These are phyloP conservation scores for Rhizophora mangle DNA, from an alignment of 345 rosid species.

Conservation along the genomic window DNA sequence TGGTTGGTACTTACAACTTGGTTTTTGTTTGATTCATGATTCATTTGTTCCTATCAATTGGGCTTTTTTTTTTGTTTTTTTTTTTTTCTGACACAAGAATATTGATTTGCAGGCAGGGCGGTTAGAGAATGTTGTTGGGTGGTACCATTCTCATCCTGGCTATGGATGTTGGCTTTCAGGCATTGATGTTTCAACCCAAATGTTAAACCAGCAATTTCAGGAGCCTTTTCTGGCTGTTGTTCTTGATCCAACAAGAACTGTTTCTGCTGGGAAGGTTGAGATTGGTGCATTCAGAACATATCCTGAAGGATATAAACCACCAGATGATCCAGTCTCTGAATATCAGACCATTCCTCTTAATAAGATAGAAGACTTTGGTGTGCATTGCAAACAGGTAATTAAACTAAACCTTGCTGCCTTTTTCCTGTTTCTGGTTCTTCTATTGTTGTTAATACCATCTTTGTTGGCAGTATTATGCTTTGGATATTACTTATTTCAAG, in stretches of 20 bases:
- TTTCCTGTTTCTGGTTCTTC: not conserved
- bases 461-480: slow-evolving; percentile 72
- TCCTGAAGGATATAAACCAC: slow-evolving; percentile 84
- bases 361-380: slow-evolving; percentile 87
- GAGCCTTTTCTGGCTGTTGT: slow-evolving; percentile 98
- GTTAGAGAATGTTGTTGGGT: slow-evolving; percentile 92
- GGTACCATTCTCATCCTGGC: slow-evolving; percentile 98
- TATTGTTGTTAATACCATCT: slow-evolving; percentile 10
- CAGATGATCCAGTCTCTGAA: slow-evolving; percentile 77
- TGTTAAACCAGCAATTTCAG: slow-evolving; percentile 95
- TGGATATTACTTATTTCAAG: slow-evolving; percentile 95
- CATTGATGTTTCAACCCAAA: slow-evolving; percentile 95
- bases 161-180: slow-evolving; percentile 99
- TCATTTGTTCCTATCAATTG: not conserved
- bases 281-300: slow-evolving; percentile 99
- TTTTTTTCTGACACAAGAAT: not conserved
- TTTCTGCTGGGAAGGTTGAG: slow-evolving; percentile 99
- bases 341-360: slow-evolving; percentile 97
- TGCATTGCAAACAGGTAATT: slow-evolving; percentile 93
- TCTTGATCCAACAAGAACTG: slow-evolving; percentile 98
- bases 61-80: not conserved
- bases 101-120: slow-evolving; percentile 67
- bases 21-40: not conserved
- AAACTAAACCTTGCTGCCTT: not conserved
- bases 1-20: too few species aligned